Conservation (phyloP, 2,329 filamentous ascomycete genomes). For the Leptodontidium sp. region DNA sequence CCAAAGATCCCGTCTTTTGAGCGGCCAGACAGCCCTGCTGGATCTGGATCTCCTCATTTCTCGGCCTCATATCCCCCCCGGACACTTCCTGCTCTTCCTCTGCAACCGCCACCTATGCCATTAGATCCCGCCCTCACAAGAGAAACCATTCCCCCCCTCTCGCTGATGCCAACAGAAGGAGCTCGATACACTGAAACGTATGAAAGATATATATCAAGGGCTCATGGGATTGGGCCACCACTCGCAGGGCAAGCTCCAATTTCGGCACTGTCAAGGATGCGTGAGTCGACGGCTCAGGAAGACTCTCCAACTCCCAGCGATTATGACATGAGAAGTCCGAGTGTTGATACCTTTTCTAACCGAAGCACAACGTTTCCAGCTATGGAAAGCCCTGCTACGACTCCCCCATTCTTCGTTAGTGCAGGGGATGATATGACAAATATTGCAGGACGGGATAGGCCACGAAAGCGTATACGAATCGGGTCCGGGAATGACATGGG, state of each 20-base stretch:
- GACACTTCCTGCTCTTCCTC: background rate
- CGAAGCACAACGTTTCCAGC: conserved; percentile 26
- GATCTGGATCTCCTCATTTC: background rate
- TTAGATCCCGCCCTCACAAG: conserved; percentile 17
- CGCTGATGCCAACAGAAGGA: conserved; percentile 13
- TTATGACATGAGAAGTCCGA: conserved; percentile 35
- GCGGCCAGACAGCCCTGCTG: background rate
- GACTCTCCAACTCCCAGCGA: conserved; percentile 40
- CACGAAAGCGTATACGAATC: conserved; percentile 19
- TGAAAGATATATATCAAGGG: conserved; percentile 33
- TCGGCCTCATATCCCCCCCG: background rate
- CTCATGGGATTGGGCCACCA: conserved; percentile 17
- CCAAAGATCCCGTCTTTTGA: conserved; percentile 3
- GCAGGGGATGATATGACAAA: conserved; percentile 6
- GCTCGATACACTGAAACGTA: conserved; percentile 38
- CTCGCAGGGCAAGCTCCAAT: conserved; percentile 14
- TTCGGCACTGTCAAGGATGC: conserved; percentile 26
- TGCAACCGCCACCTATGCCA: background rate
- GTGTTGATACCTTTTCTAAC: conserved; percentile 27
- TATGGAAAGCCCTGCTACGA: conserved; percentile 18
- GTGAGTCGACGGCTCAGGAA: conserved; percentile 29
- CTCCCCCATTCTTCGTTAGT: conserved; percentile 14
- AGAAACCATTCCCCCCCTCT: background rate
- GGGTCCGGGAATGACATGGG: background rate
- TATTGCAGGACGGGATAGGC: background rate